Evolutionary conservation across 331 rosid species (phyloP).

Genomic region (Spiraea crenata): DNA sequence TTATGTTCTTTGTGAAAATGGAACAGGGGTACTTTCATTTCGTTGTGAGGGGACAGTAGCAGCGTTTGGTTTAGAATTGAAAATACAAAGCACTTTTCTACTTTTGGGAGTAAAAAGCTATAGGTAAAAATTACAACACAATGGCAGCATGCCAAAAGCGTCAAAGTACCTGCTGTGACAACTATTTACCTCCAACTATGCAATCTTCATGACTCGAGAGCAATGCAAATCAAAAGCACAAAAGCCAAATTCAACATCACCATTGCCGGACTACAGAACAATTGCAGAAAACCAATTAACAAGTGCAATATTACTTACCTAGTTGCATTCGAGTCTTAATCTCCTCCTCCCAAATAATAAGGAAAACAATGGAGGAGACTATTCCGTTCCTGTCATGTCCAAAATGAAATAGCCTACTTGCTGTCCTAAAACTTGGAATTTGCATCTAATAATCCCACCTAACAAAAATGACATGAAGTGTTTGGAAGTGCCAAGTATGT

Average conservation of each 20-base stretch:
- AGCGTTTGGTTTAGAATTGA: conserved; percentile 3
- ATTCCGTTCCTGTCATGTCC: no score
- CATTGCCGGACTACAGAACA: no score
- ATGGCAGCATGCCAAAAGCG: not conserved
- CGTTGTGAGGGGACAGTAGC: not conserved
- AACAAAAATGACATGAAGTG: conserved; percentile 43
- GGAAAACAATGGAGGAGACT: no score
- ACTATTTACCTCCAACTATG: not conserved
- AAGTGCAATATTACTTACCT: no score
- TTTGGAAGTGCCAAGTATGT: conserved; percentile 41
- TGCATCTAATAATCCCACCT: conserved; percentile 31
- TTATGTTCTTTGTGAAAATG: not conserved
- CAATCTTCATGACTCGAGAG: no score
- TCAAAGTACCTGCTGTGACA: not conserved
- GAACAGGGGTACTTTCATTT: not conserved
- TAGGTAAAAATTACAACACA: not conserved
- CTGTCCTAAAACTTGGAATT: conserved; percentile 1
- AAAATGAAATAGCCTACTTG: not conserved
- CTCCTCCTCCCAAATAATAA: no score
- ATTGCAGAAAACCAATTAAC: no score
- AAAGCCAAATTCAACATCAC: no score
- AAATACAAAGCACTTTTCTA: not conserved
- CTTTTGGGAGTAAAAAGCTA: not conserved
- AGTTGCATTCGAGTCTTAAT: no score
- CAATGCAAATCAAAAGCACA: no score